phyloP scores from a whole-genome alignment of 805 yeast species.

The Kodamaea hsintzibuensis region DNA sequence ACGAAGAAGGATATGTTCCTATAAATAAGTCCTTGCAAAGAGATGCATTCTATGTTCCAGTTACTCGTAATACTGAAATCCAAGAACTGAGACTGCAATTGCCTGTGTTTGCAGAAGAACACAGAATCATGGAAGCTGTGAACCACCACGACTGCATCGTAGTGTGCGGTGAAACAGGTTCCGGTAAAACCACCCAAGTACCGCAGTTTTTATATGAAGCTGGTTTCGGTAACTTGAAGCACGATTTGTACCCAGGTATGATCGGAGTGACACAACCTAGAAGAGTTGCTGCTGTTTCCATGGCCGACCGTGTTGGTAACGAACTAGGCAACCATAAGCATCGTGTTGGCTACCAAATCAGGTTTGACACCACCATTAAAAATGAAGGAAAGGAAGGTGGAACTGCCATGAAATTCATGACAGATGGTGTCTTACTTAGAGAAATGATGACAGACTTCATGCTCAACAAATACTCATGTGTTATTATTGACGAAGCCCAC shows the following conservation, averaged over 20 bases:
- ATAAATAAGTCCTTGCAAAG: constrained; percentile 54
- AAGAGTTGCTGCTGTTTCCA: constrained; percentile 90
- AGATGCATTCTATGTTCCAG: constrained; percentile 66
- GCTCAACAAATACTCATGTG: constrained; percentile 77
- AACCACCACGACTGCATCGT: constrained; percentile 89
- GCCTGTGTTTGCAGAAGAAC: constrained; percentile 92
- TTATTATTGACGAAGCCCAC: constrained; percentile 96
- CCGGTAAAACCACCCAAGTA: constrained; percentile 97
- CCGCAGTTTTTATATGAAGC: constrained; percentile 95
- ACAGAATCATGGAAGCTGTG: constrained; percentile 91
- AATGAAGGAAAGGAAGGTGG: constrained; percentile 44
- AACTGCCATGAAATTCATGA: constrained; percentile 84
- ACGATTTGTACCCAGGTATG: constrained; percentile 71
- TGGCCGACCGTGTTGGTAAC: constrained; percentile 77
- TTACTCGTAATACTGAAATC: constrained; percentile 63
- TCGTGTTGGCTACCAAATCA: constrained; percentile 76
- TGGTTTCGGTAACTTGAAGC: constrained; percentile 76
- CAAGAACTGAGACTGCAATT: constrained; percentile 68
- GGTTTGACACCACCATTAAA: constrained; percentile 72
- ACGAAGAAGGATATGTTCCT: constrained; percentile 60
- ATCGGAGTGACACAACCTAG: constrained; percentile 96
- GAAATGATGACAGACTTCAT: constrained; percentile 91
- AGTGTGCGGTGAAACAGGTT: constrained; percentile 97
- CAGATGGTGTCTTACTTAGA: constrained; percentile 89
- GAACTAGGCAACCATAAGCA: constrained; percentile 74